Percentiles rank a stretch among this genome's conserved stretches.
Conservation (phyloP, 495 filamentous ascomycete species). For the Penicillium mononematosum region DNA sequence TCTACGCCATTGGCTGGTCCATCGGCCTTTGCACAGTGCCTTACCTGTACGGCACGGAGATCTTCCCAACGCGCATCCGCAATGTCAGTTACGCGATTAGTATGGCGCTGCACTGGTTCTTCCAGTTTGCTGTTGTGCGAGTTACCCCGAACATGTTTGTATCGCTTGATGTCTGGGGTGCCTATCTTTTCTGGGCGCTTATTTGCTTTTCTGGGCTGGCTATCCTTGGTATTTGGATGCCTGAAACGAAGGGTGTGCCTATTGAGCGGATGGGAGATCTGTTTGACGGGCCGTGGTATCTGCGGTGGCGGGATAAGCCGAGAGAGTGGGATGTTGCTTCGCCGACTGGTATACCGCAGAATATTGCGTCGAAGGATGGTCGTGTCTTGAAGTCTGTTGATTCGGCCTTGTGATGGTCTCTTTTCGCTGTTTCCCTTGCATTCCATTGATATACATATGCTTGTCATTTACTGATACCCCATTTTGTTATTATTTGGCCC, state of each 20-base stretch:
- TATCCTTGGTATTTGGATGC: conserved; percentile 47
- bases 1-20: conserved; percentile 51
- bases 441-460: neutral
- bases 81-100: conserved; percentile 44
- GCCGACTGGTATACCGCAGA: conserved; percentile 13
- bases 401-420: neutral
- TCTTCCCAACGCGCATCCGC: conserved; percentile 48
- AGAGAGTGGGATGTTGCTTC: conserved; percentile 6
- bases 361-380: conserved; percentile 8
- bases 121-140: conserved; percentile 50
- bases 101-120: conserved; percentile 50
- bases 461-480: conserved; percentile 7
- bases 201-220: conserved; percentile 43
- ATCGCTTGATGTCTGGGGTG: conserved; percentile 44
- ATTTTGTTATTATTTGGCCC: neutral
- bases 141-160: conserved; percentile 50
- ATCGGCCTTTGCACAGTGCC: conserved; percentile 52
- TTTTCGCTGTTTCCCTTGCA: neutral
- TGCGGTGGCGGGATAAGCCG: conserved; percentile 39
- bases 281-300: conserved; percentile 45
- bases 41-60: conserved; percentile 49
- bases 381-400: neutral
- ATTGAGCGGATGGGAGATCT: conserved; percentile 49
- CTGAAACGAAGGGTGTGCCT: conserved; percentile 46
- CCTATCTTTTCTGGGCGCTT: conserved; percentile 47